Conservation (phyloP, 2,329 filamentous ascomycete species). For the Diatrype stigma region DNA sequence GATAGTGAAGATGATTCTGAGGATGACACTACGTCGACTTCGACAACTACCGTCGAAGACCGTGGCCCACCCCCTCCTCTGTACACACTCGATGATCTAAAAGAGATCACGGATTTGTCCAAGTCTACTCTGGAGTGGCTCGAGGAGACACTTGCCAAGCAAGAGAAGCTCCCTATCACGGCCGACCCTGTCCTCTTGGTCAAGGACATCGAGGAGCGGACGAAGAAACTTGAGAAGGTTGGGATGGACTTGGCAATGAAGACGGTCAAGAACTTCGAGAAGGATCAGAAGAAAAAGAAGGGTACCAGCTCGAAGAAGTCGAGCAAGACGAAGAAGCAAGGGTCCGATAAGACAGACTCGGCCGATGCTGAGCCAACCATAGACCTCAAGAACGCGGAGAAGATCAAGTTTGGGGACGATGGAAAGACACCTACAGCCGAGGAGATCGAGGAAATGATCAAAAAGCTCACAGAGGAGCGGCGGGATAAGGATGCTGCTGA, state of each 20-base stretch:
- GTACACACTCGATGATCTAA: constrained; percentile 71
- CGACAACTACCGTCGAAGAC: constrained; percentile 43
- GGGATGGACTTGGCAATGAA: constrained; percentile 68
- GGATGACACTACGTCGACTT: constrained; percentile 47
- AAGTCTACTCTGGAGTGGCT: constrained; percentile 69
- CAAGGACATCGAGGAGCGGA: constrained; percentile 66
- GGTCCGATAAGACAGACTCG: constrained; percentile 27
- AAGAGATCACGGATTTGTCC: constrained; percentile 57
- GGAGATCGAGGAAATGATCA: constrained; percentile 53
- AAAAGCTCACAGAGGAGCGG: constrained; percentile 33
- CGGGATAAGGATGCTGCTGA: constrained; percentile 18
- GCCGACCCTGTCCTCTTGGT: constrained; percentile 72
- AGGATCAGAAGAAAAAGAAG: constrained; percentile 38
- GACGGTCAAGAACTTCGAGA: constrained; percentile 55
- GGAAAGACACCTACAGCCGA: constrained; percentile 41
- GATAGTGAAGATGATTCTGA: constrained; percentile 67
- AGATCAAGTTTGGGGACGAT: constrained; percentile 34
- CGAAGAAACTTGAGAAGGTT: constrained; percentile 66
- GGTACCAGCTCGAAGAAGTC: constrained; percentile 33
- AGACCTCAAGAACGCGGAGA: constrained; percentile 34
- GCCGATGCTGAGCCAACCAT: constrained; percentile 33
- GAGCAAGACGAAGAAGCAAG: constrained; percentile 38
- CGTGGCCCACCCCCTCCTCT: constrained; percentile 57
- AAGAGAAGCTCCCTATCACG: constrained; percentile 63
- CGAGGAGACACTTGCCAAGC: constrained; percentile 62